Conservation (phyloP, 768 basidiomycete species). For the Xanthoconium stramineum region DNA sequence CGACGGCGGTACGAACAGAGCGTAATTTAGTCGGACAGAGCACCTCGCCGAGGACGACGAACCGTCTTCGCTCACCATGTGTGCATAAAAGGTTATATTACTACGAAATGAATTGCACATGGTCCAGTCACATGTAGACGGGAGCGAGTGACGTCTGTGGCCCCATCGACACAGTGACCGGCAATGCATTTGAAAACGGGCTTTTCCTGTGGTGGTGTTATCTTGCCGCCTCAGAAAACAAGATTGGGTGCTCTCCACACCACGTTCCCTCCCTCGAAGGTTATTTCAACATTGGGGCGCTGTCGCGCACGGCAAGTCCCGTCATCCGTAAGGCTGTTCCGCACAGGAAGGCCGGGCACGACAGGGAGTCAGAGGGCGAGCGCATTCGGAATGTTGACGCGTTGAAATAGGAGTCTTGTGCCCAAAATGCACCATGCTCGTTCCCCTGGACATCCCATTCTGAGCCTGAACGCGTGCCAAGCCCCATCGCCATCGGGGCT, state of each 20-base stretch:
- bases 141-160: slow-evolving; percentile 22
- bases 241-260: slow-evolving; percentile 24
- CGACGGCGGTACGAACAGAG: slow-evolving; percentile 8
- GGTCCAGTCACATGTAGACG: slow-evolving; percentile 14
- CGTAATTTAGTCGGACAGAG: slow-evolving; percentile 12
- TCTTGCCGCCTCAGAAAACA: slow-evolving; percentile 12
- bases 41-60: slow-evolving; percentile 11
- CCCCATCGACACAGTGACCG: neutral
- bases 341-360: slow-evolving; percentile 11
- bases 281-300: slow-evolving; percentile 19
- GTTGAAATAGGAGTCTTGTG: slow-evolving; percentile 14
- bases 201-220: slow-evolving; percentile 16
- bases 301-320: slow-evolving; percentile 22
- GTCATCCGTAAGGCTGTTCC: slow-evolving; percentile 15
- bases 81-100: slow-evolving; percentile 2
- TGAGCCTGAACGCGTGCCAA: slow-evolving; percentile 18
- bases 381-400: slow-evolving; percentile 19
- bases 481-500: slow-evolving; percentile 27
- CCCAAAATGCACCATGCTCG: slow-evolving; percentile 8
- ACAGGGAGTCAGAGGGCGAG: slow-evolving; percentile 7
- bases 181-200: slow-evolving; percentile 21
- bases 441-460: slow-evolving; percentile 19
- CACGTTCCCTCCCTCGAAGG: slow-evolving; percentile 33
- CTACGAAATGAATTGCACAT: slow-evolving; percentile 22
- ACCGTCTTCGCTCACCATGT: slow-evolving; percentile 6